phyloP scores from a whole-genome alignment of 208 protist species.

The Angomonas ambiguus region DNA sequence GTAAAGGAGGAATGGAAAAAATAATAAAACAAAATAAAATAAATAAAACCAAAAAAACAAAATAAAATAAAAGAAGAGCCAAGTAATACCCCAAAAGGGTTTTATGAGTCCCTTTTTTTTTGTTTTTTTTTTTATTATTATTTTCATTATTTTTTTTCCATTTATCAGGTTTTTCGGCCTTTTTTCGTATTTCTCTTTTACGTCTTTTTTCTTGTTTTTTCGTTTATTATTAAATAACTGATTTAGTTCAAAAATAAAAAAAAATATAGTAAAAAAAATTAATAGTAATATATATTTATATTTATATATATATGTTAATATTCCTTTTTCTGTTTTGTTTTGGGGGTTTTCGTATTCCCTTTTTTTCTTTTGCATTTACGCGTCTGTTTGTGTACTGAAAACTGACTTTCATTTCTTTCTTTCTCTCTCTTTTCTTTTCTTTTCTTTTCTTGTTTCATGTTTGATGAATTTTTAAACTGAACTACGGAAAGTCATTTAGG shows the following conservation, averaged over 20 bases:
- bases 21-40: slow-evolving; percentile 4
- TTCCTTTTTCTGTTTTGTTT: not conserved
- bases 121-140: slow-evolving; percentile 10
- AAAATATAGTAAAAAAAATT: slow-evolving; percentile 9
- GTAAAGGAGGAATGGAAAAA: slow-evolving; percentile 8
- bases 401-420: not conserved
- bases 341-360: not conserved
- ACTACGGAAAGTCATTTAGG: too few relatives aligned
- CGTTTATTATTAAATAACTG: not conserved
- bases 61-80: not conserved
- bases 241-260: slow-evolving; percentile 5
- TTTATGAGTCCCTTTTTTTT: not conserved
- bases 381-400: too few relatives aligned
- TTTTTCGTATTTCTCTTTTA: not conserved
- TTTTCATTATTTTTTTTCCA: slow-evolving; percentile 14
- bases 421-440: slow-evolving; percentile 12
- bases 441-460: not conserved
- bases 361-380: not conserved
- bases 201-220: not conserved
- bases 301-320: not conserved
- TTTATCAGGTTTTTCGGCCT: not conserved
- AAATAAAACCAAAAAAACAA: slow-evolving; percentile 11
- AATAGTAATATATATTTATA: slow-evolving; percentile 6
- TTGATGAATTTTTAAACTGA: not conserved
- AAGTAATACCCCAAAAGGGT: not conserved